Evolutionary conservation across 352 stramenopile genomes (phyloP), one percentile per base, ranked within the genome.

Genomic region (Peronospora belbahrii): DNA sequence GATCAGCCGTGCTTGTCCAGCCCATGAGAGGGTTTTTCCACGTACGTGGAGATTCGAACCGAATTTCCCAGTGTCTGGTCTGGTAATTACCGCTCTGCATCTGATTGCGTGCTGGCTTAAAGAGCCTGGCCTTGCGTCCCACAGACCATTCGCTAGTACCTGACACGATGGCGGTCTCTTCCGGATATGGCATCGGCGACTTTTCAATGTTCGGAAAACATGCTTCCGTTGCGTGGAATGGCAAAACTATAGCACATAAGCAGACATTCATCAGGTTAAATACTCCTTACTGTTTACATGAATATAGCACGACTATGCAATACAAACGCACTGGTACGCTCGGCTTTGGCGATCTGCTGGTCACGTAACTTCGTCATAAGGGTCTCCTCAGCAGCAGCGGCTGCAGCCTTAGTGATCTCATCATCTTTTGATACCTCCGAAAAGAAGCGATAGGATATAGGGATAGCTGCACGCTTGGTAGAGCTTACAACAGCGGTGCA

Each of bases 21-120:
- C 88, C 88, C 91, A 97, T 97, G 22, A 97, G 71, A 18, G 88
- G 86, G 73, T 97, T 97, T 17, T 76, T 63, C 91, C 91, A 97
- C 54, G 74, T 88, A 41, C 73, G 74, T 7, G 72, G 59, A 37
- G 69, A 34, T 43, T 86, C 54, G 45, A 89, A 89, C 42, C 77
- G 75, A 58, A 92, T 85, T 60, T 92, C 80, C 80, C 80, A 92
- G 66, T 92, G 80, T 42, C 76, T 79, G 11, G 78, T 89, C 60
- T 85, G 77, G 63, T 86, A 71, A 42, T 61, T 85, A 38, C 75
- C 74, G 47, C 78, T 92, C 60, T 92, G 80, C 80, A 89, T 89
- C 62, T 89, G 80, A 70, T 89, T 80, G 28, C 77, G 77, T 30
- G 73, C 55, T 1, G 80, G 77, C 70, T 79, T 88, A 50, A 76